phyloP scores from a whole-genome alignment of 208 protist genomes.

The Vickermania ingenoplastis region DNA sequence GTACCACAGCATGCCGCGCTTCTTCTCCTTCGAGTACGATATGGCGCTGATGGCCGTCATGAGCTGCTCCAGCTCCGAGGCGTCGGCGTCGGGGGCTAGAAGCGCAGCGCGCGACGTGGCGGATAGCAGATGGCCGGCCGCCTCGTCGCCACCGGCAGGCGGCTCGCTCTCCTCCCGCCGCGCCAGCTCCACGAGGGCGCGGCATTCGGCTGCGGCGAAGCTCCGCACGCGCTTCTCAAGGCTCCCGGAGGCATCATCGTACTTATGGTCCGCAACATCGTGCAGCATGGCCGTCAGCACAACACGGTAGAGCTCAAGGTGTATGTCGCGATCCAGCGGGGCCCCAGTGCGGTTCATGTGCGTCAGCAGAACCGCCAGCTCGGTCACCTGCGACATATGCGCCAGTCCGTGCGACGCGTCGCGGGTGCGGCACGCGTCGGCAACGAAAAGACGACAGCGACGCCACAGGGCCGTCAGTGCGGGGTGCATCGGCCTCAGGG shows the following conservation, averaged over 20 bases:
- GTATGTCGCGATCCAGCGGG: no score
- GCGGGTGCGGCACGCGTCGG: conserved; percentile 36
- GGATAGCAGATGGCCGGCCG: not conserved
- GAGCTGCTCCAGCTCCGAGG: not conserved
- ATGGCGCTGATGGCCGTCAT: conserved; percentile 36
- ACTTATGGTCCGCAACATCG: conserved; percentile 85
- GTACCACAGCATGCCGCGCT: conserved; percentile 63
- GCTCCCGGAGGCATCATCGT: conserved; percentile 31
- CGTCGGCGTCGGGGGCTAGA: not conserved
- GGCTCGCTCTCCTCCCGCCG: no score
- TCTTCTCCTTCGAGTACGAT: conserved; percentile 76
- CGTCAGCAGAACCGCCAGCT: conserved; percentile 52
- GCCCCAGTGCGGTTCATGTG: conserved; percentile 18
- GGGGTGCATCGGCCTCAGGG: conserved; percentile 25
- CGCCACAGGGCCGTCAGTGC: conserved; percentile 50
- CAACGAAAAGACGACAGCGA: conserved; percentile 52
- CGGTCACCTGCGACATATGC: conserved; percentile 72
- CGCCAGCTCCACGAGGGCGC: not conserved
- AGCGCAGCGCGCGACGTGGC: not conserved
- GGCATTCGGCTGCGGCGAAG: conserved; percentile 20
- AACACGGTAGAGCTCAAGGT: conserved; percentile 23
- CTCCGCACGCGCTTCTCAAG: conserved; percentile 19
- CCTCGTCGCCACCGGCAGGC: not conserved
- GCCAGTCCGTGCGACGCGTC: conserved; percentile 63
- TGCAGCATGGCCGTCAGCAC: conserved; percentile 82